A percentile compares a stretch with the other conserved stretches of the same genome.
These are phyloP conservation scores for Dendrocalamus latiflorus DNA, from an alignment of 202 grass and related monocot species.

Conservation along the genomic window DNA sequence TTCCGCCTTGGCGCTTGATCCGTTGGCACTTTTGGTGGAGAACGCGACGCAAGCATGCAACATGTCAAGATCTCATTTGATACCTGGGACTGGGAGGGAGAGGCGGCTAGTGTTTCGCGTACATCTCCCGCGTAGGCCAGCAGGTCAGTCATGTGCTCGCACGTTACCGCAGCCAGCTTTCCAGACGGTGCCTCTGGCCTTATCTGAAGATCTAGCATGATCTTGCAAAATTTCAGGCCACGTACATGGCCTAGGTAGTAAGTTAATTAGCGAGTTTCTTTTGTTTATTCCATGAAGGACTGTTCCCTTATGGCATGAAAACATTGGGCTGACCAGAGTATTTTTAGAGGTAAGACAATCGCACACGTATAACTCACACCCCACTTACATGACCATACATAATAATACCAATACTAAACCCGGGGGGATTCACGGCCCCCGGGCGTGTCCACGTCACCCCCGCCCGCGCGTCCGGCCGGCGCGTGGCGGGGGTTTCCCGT, in stretches of 20 bases:
- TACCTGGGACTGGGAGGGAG: background rate
- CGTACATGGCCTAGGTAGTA: background rate
- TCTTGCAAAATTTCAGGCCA: background rate
- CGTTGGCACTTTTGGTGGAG: background rate
- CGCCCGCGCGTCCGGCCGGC: no score
- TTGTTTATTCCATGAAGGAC: background rate
- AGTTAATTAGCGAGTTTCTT: background rate
- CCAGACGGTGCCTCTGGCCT: constrained; percentile 22
- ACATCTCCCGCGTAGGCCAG: background rate
- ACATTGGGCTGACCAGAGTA: background rate
- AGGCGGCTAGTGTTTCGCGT: background rate
- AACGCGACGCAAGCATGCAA: background rate
- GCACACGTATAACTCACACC: no score
- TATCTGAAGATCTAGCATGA: no score
- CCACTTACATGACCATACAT: no score
- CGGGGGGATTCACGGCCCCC: no score
- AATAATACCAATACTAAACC: no score
- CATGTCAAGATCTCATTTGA: background rate
- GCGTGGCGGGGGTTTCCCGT: no score
- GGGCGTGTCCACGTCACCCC: no score
- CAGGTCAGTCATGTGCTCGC: constrained; percentile 34
- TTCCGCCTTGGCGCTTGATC: background rate
- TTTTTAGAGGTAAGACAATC: no score
- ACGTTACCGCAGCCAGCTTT: constrained; percentile 30
- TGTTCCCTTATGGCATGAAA: background rate